These are phyloP conservation scores for Petunia axillaris DNA, from an alignment of 257 asterid genomes.

Conservation along the genomic window DNA sequence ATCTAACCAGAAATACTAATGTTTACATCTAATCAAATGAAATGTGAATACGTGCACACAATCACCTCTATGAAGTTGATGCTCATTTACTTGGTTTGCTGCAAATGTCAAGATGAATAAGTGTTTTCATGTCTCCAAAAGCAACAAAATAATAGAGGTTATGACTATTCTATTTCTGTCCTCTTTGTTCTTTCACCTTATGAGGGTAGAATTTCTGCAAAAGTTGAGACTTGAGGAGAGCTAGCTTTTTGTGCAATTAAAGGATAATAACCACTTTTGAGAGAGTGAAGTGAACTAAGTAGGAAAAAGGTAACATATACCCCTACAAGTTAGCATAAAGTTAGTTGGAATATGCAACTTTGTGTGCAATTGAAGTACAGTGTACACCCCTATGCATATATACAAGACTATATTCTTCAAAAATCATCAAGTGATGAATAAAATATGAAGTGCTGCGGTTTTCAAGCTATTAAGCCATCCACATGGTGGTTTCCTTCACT, in stretches of 20 bases:
- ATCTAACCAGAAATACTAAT: too few relatives aligned
- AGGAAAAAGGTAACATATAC: not conserved
- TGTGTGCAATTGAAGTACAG: slow-evolving; percentile 25
- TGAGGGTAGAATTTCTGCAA: not conserved
- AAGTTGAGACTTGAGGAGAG: slow-evolving; percentile 10
- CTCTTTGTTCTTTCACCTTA: not conserved
- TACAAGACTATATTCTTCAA: slow-evolving; percentile 18
- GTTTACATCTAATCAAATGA: too few relatives aligned
- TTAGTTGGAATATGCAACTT: slow-evolving; percentile 24
- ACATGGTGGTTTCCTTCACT: too few relatives aligned
- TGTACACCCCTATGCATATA: not conserved
- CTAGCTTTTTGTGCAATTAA: slow-evolving; percentile 35
- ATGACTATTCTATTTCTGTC: not conserved
- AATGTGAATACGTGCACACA: too few relatives aligned
- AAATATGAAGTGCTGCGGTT: not conserved
- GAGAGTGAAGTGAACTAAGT: slow-evolving; percentile 13
- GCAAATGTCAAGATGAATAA: too few relatives aligned
- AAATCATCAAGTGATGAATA: not conserved
- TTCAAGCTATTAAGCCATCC: too few relatives aligned
- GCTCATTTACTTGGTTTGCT: too few relatives aligned
- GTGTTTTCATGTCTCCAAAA: too few relatives aligned
- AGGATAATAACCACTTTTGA: slow-evolving; percentile 26
- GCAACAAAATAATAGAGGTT: too few relatives aligned
- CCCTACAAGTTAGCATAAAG: slow-evolving; percentile 25
- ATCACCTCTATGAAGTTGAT: too few relatives aligned